Conservation (phyloP, 2,329 filamentous ascomycete species). For the Amauroascus niger region DNA sequence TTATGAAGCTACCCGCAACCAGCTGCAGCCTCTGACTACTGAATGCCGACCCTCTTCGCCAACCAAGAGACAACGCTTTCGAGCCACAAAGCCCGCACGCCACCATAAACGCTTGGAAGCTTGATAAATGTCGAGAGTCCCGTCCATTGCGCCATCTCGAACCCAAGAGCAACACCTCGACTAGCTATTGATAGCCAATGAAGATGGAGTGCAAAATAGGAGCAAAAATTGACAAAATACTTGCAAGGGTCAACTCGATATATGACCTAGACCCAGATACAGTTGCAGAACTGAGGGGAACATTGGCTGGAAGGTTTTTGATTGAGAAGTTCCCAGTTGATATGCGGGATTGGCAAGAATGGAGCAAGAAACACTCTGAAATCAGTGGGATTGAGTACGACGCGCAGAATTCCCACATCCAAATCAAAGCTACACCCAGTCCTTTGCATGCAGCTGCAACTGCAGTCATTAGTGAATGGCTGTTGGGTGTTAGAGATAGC, state of each 20-base stretch:
- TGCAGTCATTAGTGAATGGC: slow-evolving; percentile 11
- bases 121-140: neutral
- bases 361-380: slow-evolving; percentile 11
- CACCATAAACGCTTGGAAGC: neutral
- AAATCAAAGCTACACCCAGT: slow-evolving; percentile 11
- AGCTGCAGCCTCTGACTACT: neutral
- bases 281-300: slow-evolving; percentile 10
- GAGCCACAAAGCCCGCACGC: slow-evolving; percentile 6
- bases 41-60: neutral
- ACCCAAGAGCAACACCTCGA: slow-evolving; percentile 2
- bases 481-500: neutral
- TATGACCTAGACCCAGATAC: slow-evolving; percentile 11
- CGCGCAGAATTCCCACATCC: slow-evolving; percentile 6
- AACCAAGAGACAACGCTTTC: slow-evolving; percentile 7
- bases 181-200: neutral
- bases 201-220: slow-evolving; percentile 11
- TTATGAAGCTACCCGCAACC: neutral
- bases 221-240: slow-evolving; percentile 11
- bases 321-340: slow-evolving; percentile 13
- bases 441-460: slow-evolving; percentile 6
- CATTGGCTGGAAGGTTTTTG: slow-evolving; percentile 12
- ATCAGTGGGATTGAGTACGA: slow-evolving; percentile 12
- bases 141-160: slow-evolving; percentile 4
- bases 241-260: slow-evolving; percentile 12
- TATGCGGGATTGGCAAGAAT: slow-evolving; percentile 11